A percentile compares a stretch with the other conserved stretches of the same genome.
Evolutionary conservation across 345 rosid genomes (phyloP).

Genomic region (Hevea brasiliensis): DNA sequence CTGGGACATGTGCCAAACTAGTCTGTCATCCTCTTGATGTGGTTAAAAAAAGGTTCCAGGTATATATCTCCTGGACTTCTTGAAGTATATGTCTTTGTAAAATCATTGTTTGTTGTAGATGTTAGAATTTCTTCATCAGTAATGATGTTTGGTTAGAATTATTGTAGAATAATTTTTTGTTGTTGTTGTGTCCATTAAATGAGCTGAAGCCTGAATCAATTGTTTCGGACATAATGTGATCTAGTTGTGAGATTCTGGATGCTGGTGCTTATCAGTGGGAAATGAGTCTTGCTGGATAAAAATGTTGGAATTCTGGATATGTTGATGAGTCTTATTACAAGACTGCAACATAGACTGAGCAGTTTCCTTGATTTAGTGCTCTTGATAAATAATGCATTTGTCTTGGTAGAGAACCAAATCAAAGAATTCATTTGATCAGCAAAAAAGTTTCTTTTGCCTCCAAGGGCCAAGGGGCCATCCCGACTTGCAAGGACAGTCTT

Average conservation of each 20-base stretch:
- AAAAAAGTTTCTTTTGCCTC: neutral
- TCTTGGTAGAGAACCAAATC: neutral
- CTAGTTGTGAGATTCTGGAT: neutral
- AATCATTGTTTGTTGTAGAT: neutral
- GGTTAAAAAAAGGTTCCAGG: constrained; percentile 98
- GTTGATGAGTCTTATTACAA: neutral
- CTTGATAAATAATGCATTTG: neutral
- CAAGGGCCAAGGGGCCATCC: no score
- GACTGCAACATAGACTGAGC: neutral
- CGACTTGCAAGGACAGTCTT: neutral
- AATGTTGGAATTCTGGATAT: neutral
- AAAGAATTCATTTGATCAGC: neutral
- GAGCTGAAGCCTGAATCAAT: neutral
- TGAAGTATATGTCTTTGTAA: neutral
- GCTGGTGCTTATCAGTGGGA: neutral
- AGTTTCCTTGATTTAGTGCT: neutral
- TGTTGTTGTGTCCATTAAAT: neutral
- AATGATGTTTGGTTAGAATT: neutral
- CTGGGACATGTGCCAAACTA: constrained; percentile 98
- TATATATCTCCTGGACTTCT: constrained; percentile 22
- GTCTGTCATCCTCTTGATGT: constrained; percentile 98
- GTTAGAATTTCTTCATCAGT: neutral
- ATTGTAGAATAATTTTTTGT: neutral
- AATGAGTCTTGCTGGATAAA: neutral
- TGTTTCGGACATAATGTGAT: neutral